These are phyloP conservation scores for Phytophthora meadii DNA, from an alignment of 352 stramenopile genomes.

Conservation along the genomic window DNA sequence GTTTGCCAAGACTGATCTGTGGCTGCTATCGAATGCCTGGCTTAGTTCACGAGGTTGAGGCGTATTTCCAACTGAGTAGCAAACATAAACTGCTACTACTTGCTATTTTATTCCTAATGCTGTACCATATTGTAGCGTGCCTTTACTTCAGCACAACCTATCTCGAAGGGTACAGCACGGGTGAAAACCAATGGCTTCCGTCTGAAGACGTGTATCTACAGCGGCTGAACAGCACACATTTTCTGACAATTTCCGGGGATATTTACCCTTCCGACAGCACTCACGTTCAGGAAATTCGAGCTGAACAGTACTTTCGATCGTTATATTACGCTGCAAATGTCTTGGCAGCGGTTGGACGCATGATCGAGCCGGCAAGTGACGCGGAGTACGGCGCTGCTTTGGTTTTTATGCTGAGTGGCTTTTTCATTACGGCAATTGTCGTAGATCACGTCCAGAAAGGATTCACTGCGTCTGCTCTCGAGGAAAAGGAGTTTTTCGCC, in stretches of 20 bases:
- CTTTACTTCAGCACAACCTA: slow-evolving; percentile 60
- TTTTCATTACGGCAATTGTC: slow-evolving; percentile 70
- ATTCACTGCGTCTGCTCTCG: slow-evolving; percentile 69
- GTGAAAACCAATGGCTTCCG: slow-evolving; percentile 54
- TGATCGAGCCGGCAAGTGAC: slow-evolving; percentile 59
- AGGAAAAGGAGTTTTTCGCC: slow-evolving; percentile 76
- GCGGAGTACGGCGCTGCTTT: slow-evolving; percentile 54
- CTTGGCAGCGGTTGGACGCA: slow-evolving; percentile 47
- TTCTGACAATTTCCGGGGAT: slow-evolving; percentile 32
- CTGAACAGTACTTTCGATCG: slow-evolving; percentile 62
- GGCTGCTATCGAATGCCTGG: slow-evolving; percentile 44
- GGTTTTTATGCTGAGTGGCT: slow-evolving; percentile 73
- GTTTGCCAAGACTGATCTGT: slow-evolving; percentile 43
- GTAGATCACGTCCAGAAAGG: slow-evolving; percentile 76
- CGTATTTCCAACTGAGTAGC: slow-evolving; percentile 48
- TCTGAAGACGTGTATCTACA: slow-evolving; percentile 51
- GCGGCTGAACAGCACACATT: slow-evolving; percentile 44
- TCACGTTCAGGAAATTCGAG: slow-evolving; percentile 39
- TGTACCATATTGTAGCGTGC: slow-evolving; percentile 64
- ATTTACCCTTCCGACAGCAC: slow-evolving; percentile 27
- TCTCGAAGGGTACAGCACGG: slow-evolving; percentile 49
- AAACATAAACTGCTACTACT: slow-evolving; percentile 51
- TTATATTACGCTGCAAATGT: slow-evolving; percentile 70
- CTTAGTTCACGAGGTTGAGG: slow-evolving; percentile 44
- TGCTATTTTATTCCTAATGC: slow-evolving; percentile 47